Percentiles rank a stretch among this genome's conserved stretches.
Conservation (phyloP, 2,329 filamentous ascomycete genomes). For the Sclerotinia borealis region DNA sequence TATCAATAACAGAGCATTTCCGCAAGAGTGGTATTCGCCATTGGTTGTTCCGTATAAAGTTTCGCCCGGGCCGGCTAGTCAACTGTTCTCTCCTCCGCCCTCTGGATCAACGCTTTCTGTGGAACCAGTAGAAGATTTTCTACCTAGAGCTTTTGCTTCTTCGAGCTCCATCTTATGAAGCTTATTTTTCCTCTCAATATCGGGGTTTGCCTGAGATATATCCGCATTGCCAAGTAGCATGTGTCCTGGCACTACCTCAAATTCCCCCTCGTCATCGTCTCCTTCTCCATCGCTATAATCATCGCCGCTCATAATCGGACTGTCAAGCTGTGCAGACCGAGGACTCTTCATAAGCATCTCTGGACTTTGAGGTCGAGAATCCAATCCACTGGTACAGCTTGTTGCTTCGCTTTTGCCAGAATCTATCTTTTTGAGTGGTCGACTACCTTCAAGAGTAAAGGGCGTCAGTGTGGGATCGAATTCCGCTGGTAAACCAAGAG, state of each 20-base stretch:
- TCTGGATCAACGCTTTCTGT: slow-evolving; percentile 7
- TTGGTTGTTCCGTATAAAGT: slow-evolving; percentile 6
- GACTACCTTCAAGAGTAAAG: slow-evolving; percentile 34
- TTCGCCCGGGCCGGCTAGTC: slow-evolving; percentile 13
- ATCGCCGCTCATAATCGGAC: slow-evolving; percentile 32
- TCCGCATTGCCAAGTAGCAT: slow-evolving; percentile 22
- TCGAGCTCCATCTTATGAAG: slow-evolving; percentile 55
- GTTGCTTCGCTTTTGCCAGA: slow-evolving; percentile 27
- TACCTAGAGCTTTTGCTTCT: slow-evolving; percentile 46
- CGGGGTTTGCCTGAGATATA: slow-evolving; percentile 15
- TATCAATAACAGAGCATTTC: slow-evolving; percentile 12
- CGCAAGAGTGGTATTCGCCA: slow-evolving; percentile 10
- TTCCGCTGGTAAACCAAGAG: slow-evolving; percentile 53
- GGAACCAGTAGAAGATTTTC: slow-evolving; percentile 23
- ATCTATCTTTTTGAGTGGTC: slow-evolving; percentile 22
- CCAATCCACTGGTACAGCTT: slow-evolving; percentile 25
- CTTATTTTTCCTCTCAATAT: slow-evolving; percentile 41
- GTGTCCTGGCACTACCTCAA: slow-evolving; percentile 29
- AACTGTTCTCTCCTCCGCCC: background rate
- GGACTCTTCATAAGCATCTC: slow-evolving; percentile 39
- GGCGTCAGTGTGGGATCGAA: slow-evolving; percentile 61
- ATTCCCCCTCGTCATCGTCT: slow-evolving; percentile 33
- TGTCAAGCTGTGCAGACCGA: slow-evolving; percentile 32
- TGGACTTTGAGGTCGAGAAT: slow-evolving; percentile 32
- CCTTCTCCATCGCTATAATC: slow-evolving; percentile 35